phyloP scores from a whole-genome alignment of 2,329 filamentous ascomycete genomes.

The Leptosphaerulina australis region DNA sequence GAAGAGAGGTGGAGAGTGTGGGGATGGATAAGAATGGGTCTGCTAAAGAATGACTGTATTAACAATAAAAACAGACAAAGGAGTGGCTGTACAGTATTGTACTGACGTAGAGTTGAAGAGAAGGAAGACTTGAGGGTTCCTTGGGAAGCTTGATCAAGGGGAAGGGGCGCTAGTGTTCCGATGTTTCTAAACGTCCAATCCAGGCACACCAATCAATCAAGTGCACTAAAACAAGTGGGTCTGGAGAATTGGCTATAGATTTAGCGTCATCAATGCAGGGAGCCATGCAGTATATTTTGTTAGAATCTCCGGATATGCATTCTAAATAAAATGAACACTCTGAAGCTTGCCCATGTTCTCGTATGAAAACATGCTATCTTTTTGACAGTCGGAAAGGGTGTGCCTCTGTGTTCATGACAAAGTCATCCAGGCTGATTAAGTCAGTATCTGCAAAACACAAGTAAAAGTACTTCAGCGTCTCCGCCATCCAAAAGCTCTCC shows the following conservation, averaged over 20 bases:
- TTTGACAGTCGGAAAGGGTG: conserved; percentile 50
- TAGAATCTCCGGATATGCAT: neutral
- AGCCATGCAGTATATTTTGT: neutral
- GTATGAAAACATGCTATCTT: neutral
- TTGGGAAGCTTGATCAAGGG: conserved; percentile 30
- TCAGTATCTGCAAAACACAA: conserved; percentile 53
- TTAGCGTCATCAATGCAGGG: neutral
- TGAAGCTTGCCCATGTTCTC: neutral
- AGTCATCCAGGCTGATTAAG: conserved; percentile 54
- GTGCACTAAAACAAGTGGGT: conserved; percentile 15
- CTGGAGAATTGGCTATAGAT: conserved; percentile 10
- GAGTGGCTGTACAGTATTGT: conserved; percentile 34
- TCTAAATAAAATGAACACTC: neutral
- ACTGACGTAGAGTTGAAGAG: conserved; percentile 25
- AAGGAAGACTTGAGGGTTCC: conserved; percentile 20
- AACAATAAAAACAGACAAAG: conserved; percentile 26
- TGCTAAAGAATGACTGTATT: conserved; percentile 22
- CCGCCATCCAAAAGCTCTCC: conserved; percentile 58
- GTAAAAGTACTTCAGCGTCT: conserved; percentile 58
- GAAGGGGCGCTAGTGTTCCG: conserved; percentile 30
- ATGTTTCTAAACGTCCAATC: conserved; percentile 13
- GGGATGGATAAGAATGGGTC: neutral
- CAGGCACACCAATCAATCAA: conserved; percentile 27
- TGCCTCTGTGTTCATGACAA: conserved; percentile 56
- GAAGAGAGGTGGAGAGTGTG: conserved; percentile 6